A percentile compares a stretch with the other conserved stretches of the same genome.
These are phyloP conservation scores for Phytopythium cucurbitacearum DNA, from an alignment of 352 stramenopile genomes.

Conservation along the genomic window DNA sequence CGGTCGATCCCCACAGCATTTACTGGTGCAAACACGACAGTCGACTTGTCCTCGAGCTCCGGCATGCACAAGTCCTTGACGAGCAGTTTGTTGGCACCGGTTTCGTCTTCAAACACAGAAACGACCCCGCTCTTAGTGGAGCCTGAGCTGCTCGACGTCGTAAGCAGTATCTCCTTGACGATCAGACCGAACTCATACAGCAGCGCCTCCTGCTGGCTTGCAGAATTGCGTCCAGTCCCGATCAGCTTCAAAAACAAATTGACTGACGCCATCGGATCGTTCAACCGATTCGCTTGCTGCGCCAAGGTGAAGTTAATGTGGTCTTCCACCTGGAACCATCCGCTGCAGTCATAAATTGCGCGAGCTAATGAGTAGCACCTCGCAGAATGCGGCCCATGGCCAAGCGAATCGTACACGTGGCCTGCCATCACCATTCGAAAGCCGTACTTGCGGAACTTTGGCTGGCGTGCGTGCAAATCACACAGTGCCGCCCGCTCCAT, in stretches of 20 bases:
- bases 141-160: conserved; percentile 17
- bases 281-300: conserved; percentile 72
- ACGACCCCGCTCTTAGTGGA: conserved; percentile 15
- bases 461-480: conserved; percentile 57
- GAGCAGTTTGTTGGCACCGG: conserved; percentile 51
- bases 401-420: conserved; percentile 75
- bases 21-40: conserved; percentile 70
- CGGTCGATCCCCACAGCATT: conserved; percentile 71
- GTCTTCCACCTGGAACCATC: conserved; percentile 85
- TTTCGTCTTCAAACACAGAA: conserved; percentile 23
- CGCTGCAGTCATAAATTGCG: conserved; percentile 74
- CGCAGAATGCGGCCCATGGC: conserved; percentile 67
- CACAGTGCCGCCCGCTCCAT: conserved; percentile 78
- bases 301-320: conserved; percentile 87
- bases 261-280: conserved; percentile 77
- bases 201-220: conserved; percentile 78
- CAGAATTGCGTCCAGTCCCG: conserved; percentile 72
- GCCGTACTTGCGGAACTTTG: conserved; percentile 86
- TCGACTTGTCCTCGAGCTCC: conserved; percentile 78
- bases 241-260: conserved; percentile 86
- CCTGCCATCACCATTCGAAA: conserved; percentile 90
- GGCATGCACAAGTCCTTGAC: conserved; percentile 76
- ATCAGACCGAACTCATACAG: conserved; percentile 82
- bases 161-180: conserved; percentile 72
- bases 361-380: conserved; percentile 77